phyloP scores from a whole-genome alignment of 805 yeast species.

The Kuraishia borneana region DNA sequence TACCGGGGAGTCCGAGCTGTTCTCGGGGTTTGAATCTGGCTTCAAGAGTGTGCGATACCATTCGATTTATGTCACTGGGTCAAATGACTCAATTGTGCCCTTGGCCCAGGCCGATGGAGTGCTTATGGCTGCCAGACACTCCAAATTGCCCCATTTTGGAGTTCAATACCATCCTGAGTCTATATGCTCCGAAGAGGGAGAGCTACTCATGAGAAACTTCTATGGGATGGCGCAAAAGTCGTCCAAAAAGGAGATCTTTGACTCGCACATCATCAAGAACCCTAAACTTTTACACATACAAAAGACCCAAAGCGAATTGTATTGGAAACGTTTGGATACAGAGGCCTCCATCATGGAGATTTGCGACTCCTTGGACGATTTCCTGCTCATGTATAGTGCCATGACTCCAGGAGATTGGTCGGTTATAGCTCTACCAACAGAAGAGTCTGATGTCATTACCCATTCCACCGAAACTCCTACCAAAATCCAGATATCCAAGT shows the following conservation, averaged over 20 bases:
- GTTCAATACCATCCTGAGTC: constrained; percentile 98
- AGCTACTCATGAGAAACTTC: constrained; percentile 48
- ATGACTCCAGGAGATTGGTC: constrained; percentile 83
- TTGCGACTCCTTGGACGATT: constrained; percentile 42
- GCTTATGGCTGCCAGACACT: constrained; percentile 75
- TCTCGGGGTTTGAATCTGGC: constrained; percentile 23
- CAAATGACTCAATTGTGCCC: constrained; percentile 30
- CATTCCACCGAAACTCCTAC: constrained; percentile 42
- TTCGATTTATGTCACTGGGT: constrained; percentile 48
- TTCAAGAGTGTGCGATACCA: constrained; percentile 82
- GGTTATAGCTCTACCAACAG: constrained; percentile 61
- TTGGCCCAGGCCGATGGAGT: constrained; percentile 51
- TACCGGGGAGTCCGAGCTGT: constrained; percentile 19
- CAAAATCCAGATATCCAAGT: constrained; percentile 16
- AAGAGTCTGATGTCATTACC: constrained; percentile 36
- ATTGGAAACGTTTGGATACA: constrained; percentile 6
- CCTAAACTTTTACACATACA: background rate
- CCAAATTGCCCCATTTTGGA: constrained; percentile 62
- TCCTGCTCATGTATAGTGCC: constrained; percentile 65
- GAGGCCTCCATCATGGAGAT: constrained; percentile 29
- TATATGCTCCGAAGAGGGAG: constrained; percentile 68
- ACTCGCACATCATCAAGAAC: background rate
- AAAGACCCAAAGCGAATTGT: background rate
- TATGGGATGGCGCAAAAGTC: constrained; percentile 31
- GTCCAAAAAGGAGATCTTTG: constrained; percentile 12